A percentile compares a stretch with the other conserved stretches of the same genome.
These are phyloP conservation scores for Trichosporon faecale DNA, from an alignment of 1,284 basidiomycete species.

Conservation along the genomic window DNA sequence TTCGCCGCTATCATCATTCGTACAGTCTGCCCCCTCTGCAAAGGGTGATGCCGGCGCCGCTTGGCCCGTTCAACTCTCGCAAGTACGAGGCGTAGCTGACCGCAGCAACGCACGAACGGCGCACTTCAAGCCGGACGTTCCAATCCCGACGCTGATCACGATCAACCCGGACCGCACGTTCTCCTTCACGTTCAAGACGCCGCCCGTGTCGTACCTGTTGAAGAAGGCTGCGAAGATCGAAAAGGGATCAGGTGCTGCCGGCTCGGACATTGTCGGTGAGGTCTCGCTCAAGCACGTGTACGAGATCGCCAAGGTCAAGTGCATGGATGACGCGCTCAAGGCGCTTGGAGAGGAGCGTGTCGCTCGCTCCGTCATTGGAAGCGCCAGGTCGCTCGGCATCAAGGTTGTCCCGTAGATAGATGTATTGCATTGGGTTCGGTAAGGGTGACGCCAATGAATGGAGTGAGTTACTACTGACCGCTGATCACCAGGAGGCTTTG, in stretches of 20 bases:
- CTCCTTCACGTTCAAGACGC: slow-evolving; percentile 86
- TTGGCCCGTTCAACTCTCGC: too few species aligned
- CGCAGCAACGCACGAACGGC: slow-evolving; percentile 78
- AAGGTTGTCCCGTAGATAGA: slow-evolving; percentile 69
- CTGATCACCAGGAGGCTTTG: too few species aligned
- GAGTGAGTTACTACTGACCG: too few species aligned
- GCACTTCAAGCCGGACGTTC: slow-evolving; percentile 79
- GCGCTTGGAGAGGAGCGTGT: slow-evolving; percentile 79
- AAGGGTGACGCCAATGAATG: background rate
- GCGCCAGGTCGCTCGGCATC: slow-evolving; percentile 78
- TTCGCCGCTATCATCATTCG: too few species aligned
- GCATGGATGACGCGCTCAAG: slow-evolving; percentile 79
- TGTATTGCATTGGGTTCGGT: slow-evolving; percentile 1
- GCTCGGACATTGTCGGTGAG: slow-evolving; percentile 61
- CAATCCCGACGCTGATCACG: slow-evolving; percentile 84
- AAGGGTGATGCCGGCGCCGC: too few species aligned
- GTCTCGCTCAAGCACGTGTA: slow-evolving; percentile 96
- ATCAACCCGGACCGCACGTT: slow-evolving; percentile 95
- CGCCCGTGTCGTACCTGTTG: slow-evolving; percentile 85
- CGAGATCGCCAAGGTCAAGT: slow-evolving; percentile 98
- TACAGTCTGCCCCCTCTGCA: too few species aligned
- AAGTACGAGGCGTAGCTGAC: slow-evolving; percentile 19
- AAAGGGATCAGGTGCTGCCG: slow-evolving; percentile 65
- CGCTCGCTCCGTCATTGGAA: slow-evolving; percentile 79
- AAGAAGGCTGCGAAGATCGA: slow-evolving; percentile 88